Base-by-base conservation (phyloP, 805 yeast genomes). In the Cyberlindnera galapagoensis region DNA sequence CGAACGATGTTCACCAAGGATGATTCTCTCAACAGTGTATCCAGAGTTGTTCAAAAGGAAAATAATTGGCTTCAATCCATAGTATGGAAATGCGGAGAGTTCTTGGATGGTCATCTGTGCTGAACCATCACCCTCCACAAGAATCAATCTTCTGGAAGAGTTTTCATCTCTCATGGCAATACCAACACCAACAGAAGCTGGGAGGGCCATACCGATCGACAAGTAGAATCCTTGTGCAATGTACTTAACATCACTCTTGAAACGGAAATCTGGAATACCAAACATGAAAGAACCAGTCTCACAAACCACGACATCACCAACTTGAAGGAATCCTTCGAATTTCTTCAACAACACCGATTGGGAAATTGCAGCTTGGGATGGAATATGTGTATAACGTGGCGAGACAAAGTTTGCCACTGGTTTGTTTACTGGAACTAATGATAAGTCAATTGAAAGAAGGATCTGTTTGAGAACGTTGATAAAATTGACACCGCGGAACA, bases 61-160 rank as follows among this genome's bases (percentile, higher is more conserved):
- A 18, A 88, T 68, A 25, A 80, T 72, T 15, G 94, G 85, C 22
- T 71, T 71, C 25, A 80, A 64, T 13, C 66, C 63, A 40, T 70
- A 62, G 40, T 84, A 70, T 24, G 81, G 55, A 49, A 71, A 74
- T 3, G 84, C 67, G 1, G 85, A 73, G 30, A 79, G 57, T 52
- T 88, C 97, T 65, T 88, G 95, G 34, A 81, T 66, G 5, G 96
- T 86, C 95, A 88, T 83, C 62, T 85, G 95, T 3, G 95, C 90
- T 3, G 95, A 79, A 2, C 97, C 97, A 55, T 88, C 97, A 35
- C 97, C 96, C 63, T 83, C 87, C 12, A 85, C 60, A 16, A 87
- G 62, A 14, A 85, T 64, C 28, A 87, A 65, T 47, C 94, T 71
- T 20, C 77, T 69, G 3, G 47, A 31, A 6, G 63, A 60, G 26